Base-by-base conservation (phyloP, 2,329 filamentous ascomycete genomes). In the Ceratocystis cacaofunesta region DNA sequence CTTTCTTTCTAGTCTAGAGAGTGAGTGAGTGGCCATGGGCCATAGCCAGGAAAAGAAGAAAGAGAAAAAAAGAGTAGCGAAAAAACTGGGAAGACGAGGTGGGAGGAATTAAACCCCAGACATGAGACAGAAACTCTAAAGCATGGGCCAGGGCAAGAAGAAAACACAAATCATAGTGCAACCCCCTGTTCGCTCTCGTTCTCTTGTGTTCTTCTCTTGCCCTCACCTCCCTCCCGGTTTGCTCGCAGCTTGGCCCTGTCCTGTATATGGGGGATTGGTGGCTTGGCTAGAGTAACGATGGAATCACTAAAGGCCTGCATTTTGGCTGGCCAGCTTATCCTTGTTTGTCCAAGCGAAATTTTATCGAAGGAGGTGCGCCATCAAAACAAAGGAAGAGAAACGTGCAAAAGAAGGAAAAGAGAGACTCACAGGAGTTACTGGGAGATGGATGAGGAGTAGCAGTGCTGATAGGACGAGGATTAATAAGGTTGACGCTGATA, bases 361-460 rank as follows among this genome's bases (percentile, higher is more conserved):
- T 62, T 62, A 28, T 62, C 36, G 61, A 62, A 62, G 46, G 41
- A 62, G 41, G 41, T 62, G 43, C 61, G 61, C 61, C 61, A 52
- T 25, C 22, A 52, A 52, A 8, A 15, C 36, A 41, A 41, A 41
- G 36, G 36, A 25, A 52, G 48, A 15, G 48, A 28, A 52, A 52
- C 48, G 46, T 50, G 22, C 19, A 5, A 30, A 28, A 48, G 28
- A 30, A 46, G n/a, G 30, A 62, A 46, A 44, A 46, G 6, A 62
- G 25, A 48, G 22, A 62, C 25, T 48, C 28, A n/a, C 41, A 50
- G 41, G 17, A 15, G 10, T n/a, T 43, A 3, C 17, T 30, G 1
- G 36, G 30, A 5, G 36, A 25, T 3, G 22, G 36, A 25, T 7
- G 22, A 10, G 25, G 19, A 32, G 12, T 25, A 61, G 30, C 22